Evolutionary conservation across 176 grass and related monocot genomes (phyloP), one percentile per base, ranked within the genome.

Genomic region (sorghum (Sorghum bicolor)): DNA sequence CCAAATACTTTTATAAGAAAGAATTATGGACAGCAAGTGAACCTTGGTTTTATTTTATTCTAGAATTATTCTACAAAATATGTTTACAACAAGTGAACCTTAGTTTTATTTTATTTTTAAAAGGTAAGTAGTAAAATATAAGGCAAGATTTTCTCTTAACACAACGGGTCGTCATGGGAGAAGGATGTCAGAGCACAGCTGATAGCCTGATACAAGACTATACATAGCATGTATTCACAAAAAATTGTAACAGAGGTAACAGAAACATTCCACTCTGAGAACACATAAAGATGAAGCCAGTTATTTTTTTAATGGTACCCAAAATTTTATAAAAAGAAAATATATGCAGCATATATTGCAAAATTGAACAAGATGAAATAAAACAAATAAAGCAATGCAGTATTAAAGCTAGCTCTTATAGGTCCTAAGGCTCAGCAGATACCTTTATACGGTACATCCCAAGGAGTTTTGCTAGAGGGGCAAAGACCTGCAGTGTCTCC

Each of bases 381-480:
- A 16, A 75, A 75, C 12, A 86, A 3, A 81, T 77, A 71, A 64
- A 77, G 62, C 50, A 85, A 53, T 44, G 9, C 13, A 55, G 29
- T 63, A 83, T 13, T 53, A 8, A 72, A 79, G 24, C 45, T 53
- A 79, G 11, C n/a, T 82, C n/a, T 28, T 19, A 53, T 69, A 52
- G 29, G 29, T 66, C 77, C 20, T 29, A 70, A 36, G 80, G 28
- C 7, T 40, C 38, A 85, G 43, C 6, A 80, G 22, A 80, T 88
- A 98, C 96, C 96, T 98, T 98, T 82, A 98, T 95, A 87, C 86
- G 89, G 81, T 98, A 98, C 93, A 98, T 98, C 67, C 96, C 96
- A 62, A 98, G 89, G 83, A 95, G 93, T 90, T 96, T 98, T 44
- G 96, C 96, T 84, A 98, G 87, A 70, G 96, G 96, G 39, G 96